Base-by-base conservation (phyloP, 2,329 filamentous ascomycete genomes). In the Verticillium alfalfae region DNA sequence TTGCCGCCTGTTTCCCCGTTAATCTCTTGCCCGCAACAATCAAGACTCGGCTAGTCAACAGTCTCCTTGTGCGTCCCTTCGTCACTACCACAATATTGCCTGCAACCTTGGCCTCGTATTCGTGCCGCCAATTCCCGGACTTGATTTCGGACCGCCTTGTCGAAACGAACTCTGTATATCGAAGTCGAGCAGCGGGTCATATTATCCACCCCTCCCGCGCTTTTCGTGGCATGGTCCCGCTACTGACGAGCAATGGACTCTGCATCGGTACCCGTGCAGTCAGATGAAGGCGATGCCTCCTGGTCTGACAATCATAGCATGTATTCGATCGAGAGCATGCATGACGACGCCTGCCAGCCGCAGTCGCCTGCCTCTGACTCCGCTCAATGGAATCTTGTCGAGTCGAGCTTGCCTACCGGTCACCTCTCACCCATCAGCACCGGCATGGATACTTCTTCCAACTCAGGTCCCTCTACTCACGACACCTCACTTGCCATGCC, bases 391-490 rank as follows among this genome's bases (percentile, higher is more conserved):
- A 70, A 54, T 61, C 68, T 69, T 62, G 60, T 68, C 22, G 61
- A 65, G 60, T 64, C 70, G 18, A 52, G 76, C 61, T 68, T 75
- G 57, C 77, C 76, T 39, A 75, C 76, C 13, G 79, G 80, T 54
- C 83, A 83, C 66, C 70, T 84, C 61, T 85, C 83, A 41, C 83
- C 83, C 49, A 75, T 81, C 66, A 85, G 82, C 71, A 79, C 79
- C 62, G 78, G 76, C 64, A 75, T 82, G 69, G 80, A 83, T 52
- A 71, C 76, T 39, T 61, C 76, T 39, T 61, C 71, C 8, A 65
- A 67, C 49, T 65, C 76, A 54, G 73, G 77, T 36, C 72, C 55
- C 65, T 77, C 56, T 73, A 77, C 31, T 22, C 54, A 81, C 59
- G 79, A 82, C 41, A 71, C 76, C 9, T 9, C 36, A 45, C 66